Percentiles rank a stretch among this genome's conserved stretches.
These are phyloP conservation scores for Closterium sp. DNA, from an alignment of 139 green algal genomes.

Conservation along the genomic window DNA sequence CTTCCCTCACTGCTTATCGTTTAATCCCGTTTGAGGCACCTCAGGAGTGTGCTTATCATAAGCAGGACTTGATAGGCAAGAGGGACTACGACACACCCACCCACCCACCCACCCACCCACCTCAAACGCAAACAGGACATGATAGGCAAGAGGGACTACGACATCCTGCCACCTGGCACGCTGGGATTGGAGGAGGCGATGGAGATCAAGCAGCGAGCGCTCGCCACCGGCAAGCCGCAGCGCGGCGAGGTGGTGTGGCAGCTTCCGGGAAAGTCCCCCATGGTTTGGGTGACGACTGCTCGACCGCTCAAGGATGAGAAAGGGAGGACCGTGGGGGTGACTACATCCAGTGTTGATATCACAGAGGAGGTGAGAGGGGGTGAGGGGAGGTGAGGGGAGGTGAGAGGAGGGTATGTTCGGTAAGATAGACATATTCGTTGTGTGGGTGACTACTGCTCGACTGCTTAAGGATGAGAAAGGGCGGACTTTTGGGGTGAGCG, in stretches of 20 bases:
- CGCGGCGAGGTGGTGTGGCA: neutral
- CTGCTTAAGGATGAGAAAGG: neutral
- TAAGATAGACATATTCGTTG: too few species aligned
- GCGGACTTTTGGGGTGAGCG: neutral
- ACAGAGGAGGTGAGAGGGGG: neutral
- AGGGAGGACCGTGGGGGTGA: neutral
- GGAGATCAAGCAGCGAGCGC: slow-evolving; percentile 11
- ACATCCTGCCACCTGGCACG: neutral
- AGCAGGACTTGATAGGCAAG: neutral
- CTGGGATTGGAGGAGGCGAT: slow-evolving; percentile 7
- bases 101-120: too few species aligned
- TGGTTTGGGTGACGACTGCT: neutral
- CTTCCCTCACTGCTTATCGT: too few species aligned
- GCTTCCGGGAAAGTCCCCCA: neutral
- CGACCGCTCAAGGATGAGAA: neutral
- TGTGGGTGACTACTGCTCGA: too few species aligned
- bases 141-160: neutral
- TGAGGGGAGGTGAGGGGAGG: too few species aligned
- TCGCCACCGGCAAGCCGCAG: slow-evolving; percentile 1
- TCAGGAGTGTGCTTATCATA: too few species aligned
- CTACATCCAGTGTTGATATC: neutral
- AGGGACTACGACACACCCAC: neutral
- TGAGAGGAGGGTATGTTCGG: too few species aligned
- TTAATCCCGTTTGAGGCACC: too few species aligned
- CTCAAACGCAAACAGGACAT: neutral